A percentile compares a stretch with the other conserved stretches of the same genome.
phyloP scores from a whole-genome alignment of 2,329 filamentous ascomycete species.

The Paradendryphiella salina region DNA sequence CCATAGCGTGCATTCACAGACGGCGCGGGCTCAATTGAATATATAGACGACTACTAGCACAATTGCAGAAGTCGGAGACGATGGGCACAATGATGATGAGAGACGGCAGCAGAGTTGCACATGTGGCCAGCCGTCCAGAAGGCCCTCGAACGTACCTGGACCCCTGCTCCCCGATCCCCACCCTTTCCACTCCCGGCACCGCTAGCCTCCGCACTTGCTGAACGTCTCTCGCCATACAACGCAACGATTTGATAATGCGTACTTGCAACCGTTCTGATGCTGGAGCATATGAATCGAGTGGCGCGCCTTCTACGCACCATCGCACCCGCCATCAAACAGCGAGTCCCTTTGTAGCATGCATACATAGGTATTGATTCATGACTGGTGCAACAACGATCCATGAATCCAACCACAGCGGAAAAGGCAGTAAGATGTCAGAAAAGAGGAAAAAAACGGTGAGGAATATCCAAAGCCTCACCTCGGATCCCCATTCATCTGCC shows the following conservation, averaged over 20 bases:
- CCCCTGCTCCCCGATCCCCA: conserved; percentile 19
- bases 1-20: conserved; percentile 6
- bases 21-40: conserved; percentile 14
- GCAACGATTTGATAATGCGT: too few relatives aligned
- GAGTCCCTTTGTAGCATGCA: too few relatives aligned
- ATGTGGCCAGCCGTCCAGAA: conserved; percentile 23
- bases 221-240: not conserved
- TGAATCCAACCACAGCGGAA: not conserved
- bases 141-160: conserved; percentile 20
- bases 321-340: too few relatives aligned
- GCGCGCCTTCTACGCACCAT: too few relatives aligned
- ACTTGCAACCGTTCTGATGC: not conserved
- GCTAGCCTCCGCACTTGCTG: conserved; percentile 11
- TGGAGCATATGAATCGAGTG: too few relatives aligned
- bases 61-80: not conserved
- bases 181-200: conserved; percentile 5
- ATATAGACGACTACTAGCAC: conserved; percentile 6
- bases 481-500: conserved; percentile 3
- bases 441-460: not conserved
- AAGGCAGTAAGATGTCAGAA: not conserved
- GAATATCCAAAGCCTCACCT: not conserved
- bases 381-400: too few relatives aligned
- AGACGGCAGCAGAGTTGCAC: conserved; percentile 3
- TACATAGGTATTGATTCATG: too few relatives aligned
- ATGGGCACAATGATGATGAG: conserved; percentile 2